A percentile compares a stretch with the other conserved stretches of the same genome.
phyloP scores from a whole-genome alignment of 2,329 filamentous ascomycete species.

The Calonectria multiphialidica region DNA sequence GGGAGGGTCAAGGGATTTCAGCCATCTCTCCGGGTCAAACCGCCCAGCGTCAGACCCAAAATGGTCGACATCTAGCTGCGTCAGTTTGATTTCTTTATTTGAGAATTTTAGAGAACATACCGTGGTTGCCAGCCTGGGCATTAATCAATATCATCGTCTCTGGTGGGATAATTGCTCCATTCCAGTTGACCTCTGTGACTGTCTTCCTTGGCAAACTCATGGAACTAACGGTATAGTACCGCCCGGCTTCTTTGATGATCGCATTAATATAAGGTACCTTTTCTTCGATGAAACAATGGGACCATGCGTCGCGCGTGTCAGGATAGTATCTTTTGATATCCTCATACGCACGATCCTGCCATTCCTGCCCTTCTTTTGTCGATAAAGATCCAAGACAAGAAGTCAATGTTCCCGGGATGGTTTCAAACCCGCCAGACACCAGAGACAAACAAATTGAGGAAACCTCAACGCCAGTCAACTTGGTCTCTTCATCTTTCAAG shows the following conservation, averaged over 20 bases:
- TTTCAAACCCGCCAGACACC: constrained; percentile 67
- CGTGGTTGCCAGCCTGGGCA: constrained; percentile 66
- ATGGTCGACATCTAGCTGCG: constrained; percentile 57
- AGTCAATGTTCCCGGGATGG: constrained; percentile 65
- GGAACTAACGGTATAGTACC: constrained; percentile 65
- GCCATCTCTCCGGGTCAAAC: constrained; percentile 65
- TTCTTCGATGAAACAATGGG: constrained; percentile 56
- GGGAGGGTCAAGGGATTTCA: constrained; percentile 51
- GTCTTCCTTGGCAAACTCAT: constrained; percentile 66
- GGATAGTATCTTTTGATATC: constrained; percentile 63
- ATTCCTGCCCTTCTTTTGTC: constrained; percentile 60
- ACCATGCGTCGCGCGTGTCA: constrained; percentile 60
- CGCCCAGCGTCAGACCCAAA: constrained; percentile 58
- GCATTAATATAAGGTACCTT: constrained; percentile 61
- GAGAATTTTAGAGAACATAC: constrained; percentile 40
- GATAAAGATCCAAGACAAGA: constrained; percentile 62
- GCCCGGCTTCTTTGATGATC: constrained; percentile 64
- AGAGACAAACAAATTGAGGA: constrained; percentile 65
- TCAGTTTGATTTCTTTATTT: neutral
- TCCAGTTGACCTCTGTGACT: constrained; percentile 62
- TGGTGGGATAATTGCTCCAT: constrained; percentile 62
- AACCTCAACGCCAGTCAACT: constrained; percentile 64
- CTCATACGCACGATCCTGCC: constrained; percentile 64
- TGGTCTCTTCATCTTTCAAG: constrained; percentile 65
- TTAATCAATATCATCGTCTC: constrained; percentile 68